These are phyloP conservation scores for Astrothelium subdiscretum DNA, from an alignment of 495 filamentous ascomycete genomes.

Conservation along the genomic window DNA sequence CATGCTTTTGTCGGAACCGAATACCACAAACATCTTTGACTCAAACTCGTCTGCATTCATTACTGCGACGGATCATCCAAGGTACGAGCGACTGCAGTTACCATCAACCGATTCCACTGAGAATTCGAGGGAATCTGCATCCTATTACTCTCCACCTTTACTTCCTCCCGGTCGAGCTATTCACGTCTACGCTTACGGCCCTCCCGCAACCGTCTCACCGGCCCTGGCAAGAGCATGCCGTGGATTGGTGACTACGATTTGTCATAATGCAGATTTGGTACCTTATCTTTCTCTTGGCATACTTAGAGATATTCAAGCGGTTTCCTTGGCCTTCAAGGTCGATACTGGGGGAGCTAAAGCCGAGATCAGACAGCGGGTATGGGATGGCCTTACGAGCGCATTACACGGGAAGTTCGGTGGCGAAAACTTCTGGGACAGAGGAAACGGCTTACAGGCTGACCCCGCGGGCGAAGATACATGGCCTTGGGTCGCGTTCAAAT, in stretches of 20 bases:
- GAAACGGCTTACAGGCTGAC: conserved; percentile 32
- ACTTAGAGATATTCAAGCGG: conserved; percentile 62
- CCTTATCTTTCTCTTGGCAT: conserved; percentile 64
- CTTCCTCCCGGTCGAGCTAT: conserved; percentile 57
- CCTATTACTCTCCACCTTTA: not conserved
- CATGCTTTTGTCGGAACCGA: conserved; percentile 59
- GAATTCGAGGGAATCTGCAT: not conserved
- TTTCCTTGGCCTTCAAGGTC: conserved; percentile 58
- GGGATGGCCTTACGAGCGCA: conserved; percentile 44
- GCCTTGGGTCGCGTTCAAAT: conserved; percentile 57
- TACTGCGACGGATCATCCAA: conserved; percentile 29
- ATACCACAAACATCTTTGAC: conserved; percentile 19
- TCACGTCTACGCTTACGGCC: conserved; percentile 71
- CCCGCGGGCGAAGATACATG: conserved; percentile 52
- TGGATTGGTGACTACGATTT: conserved; percentile 63
- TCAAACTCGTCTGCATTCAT: conserved; percentile 44
- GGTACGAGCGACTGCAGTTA: not conserved
- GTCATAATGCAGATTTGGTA: conserved; percentile 63
- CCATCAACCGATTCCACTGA: not conserved
- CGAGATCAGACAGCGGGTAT: conserved; percentile 54
- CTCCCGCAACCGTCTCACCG: conserved; percentile 60
- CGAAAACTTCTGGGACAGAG: not conserved
- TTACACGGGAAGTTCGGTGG: conserved; percentile 11
- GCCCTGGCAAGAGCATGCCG: conserved; percentile 59
- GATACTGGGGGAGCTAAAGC: conserved; percentile 53